Evolutionary conservation across 495 filamentous ascomycete genomes (phyloP).

Genomic region (Aspergillus hancockii): DNA sequence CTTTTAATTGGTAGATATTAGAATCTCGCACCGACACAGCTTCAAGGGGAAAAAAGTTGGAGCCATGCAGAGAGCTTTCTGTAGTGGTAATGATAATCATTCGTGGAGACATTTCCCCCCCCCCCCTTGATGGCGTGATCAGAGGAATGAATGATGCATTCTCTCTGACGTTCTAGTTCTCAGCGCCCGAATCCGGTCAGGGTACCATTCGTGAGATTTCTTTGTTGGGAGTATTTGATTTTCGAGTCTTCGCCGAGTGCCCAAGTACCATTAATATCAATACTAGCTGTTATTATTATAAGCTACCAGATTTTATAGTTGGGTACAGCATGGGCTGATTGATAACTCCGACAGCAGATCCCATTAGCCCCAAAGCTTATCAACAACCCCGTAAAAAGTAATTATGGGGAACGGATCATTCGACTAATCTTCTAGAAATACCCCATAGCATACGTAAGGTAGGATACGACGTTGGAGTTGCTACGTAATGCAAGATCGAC

Average conservation of each 20-base stretch:
- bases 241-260: too few species aligned
- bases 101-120: conserved; percentile 9
- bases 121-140: conserved; percentile 36
- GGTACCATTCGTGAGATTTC: too few species aligned
- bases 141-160: conserved; percentile 31
- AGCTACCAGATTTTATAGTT: too few species aligned
- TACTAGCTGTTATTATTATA: too few species aligned
- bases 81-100: not conserved
- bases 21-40: not conserved
- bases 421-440: conserved; percentile 23
- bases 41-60: too few species aligned
- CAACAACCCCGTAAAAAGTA: not conserved
- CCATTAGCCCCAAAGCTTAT: conserved; percentile 1
- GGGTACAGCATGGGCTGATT: not conserved
- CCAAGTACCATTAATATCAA: too few species aligned
- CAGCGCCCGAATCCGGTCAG: not conserved
- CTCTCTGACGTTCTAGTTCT: not conserved
- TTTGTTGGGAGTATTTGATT: too few species aligned
- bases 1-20: not conserved
- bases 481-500: not conserved
- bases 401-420: not conserved
- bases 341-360: not conserved
- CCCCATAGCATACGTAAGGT: not conserved
- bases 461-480: not conserved
- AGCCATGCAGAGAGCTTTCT: not conserved